Evolutionary conservation across 371 early-diverging fungal species (phyloP), one percentile per base, ranked within the genome.

Genomic region (Thermomucor indicae-seudaticae): DNA sequence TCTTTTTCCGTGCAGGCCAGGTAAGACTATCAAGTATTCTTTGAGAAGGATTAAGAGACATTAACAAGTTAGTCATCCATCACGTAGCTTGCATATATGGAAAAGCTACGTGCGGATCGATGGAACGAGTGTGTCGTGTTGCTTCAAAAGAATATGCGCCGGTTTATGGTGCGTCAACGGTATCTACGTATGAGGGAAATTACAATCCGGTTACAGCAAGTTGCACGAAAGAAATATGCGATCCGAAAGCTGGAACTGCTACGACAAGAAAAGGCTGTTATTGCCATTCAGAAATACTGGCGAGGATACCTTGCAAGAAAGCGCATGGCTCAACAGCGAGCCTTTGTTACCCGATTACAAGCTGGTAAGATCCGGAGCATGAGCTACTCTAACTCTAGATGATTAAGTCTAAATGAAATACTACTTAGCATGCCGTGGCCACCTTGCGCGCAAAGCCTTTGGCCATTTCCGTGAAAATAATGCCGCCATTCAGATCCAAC

Each of bases 1-100:
- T 99, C 49, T 99, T 99, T 68, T 98, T 99, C 90, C 89, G 97
- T n/a, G 92, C 98, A 30, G 98, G 98, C 49, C 91, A 70, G 55
- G 67, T 72, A 65, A 17, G 35, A 16, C 24, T 20, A n/a, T 3
- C 23, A 19, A 17, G 3, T 14, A 24, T 23, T 22, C 0, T 14
- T 12, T 34, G 17, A 19, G 16, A 29, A 27, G 32, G 5, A 23
- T 42, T n/a, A 14, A 42, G 25, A 49, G 34, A 44, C 24, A 38
- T 54, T 47, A 2, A 19, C 43, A 24, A 47, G 31, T 17, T 28
- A n/a, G n/a, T 34, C 4, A 2, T 31, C 34, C 22, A 29, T 46
- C 28, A 47, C 28, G 32, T 47, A 71, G 80, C 77, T 97, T 43
- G 97, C 97, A 8, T 85, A 78, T 53, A 72, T 97, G 53, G 97